Base-by-base conservation (phyloP, 768 basidiomycete genomes). In the Boletus fagicola region DNA sequence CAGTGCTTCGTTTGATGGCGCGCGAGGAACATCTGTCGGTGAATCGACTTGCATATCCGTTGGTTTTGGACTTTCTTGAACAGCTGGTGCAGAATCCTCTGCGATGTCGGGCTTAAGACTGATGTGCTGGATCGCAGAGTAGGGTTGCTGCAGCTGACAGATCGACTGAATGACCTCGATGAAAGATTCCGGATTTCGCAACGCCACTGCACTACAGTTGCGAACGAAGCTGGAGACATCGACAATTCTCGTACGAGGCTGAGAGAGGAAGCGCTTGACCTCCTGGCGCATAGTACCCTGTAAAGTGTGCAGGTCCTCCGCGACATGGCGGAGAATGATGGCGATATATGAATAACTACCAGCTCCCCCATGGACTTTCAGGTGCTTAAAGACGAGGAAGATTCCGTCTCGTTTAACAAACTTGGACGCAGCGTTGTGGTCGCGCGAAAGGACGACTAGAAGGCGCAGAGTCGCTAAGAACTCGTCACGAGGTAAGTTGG, bases 301-400 rank as follows among this genome's bases (percentile, higher is more conserved):
- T 43, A 98, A 69, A 9, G 80, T 81, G 3, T 74, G 67, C 2
- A 78, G 65, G 61, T 94, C 92, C 73, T 99, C 97, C 49, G 95
- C 83, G 51, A 92, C 74, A 68, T 99, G 97, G 8, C 97, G 88
- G n/a, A 98, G 77, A 59, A 98, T 89, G 65, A 88, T 90, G 42
- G 87, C 85, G 53, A 94, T 82, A 70, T 94, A 92, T 0, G 90
- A 85, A 46, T 92, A 92, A 61, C 86, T 88, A 20, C 88, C 86
- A 30, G 78, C 71, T 16, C 86, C 79, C 0, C 84, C 76, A 5
- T 79, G 75, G 18, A 77, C 74, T 61, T 83, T 83, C 62, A 94
- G 77, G 31, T 86, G 83, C 53, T 80, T 78, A 74, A 96, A 86
- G 20, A 97, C 76, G 20, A 78, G 69, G 0, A 72, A 57, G 15